These are phyloP conservation scores for Penicillium maclennaniae DNA, from an alignment of 495 filamentous ascomycete species.

Conservation along the genomic window DNA sequence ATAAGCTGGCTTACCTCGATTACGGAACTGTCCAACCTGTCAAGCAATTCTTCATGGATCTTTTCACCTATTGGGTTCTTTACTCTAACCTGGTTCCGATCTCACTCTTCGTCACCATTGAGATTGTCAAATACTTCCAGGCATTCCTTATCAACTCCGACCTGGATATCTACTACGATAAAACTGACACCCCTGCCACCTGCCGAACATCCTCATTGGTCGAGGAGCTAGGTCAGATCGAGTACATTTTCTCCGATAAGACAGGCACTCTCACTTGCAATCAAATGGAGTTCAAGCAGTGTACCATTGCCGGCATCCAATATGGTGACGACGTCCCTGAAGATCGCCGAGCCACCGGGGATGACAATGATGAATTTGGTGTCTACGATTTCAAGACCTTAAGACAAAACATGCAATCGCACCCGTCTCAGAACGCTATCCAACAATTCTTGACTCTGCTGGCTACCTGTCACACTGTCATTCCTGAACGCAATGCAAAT, in stretches of 20 bases:
- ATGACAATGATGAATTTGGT: slow-evolving; percentile 73
- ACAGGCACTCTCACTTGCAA: slow-evolving; percentile 99
- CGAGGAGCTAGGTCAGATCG: slow-evolving; percentile 96
- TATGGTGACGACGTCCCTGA: slow-evolving; percentile 93
- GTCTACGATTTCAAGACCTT: slow-evolving; percentile 85
- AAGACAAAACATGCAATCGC: slow-evolving; percentile 65
- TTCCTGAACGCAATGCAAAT: slow-evolving; percentile 78
- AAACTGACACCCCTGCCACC: slow-evolving; percentile 90
- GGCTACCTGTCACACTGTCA: slow-evolving; percentile 94
- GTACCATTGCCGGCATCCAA: slow-evolving; percentile 86
- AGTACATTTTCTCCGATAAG: slow-evolving; percentile 99
- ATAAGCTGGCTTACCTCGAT: slow-evolving; percentile 66
- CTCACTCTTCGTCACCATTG: slow-evolving; percentile 95
- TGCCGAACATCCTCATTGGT: slow-evolving; percentile 95
- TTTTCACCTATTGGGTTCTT: slow-evolving; percentile 98
- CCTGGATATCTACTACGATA: slow-evolving; percentile 96
- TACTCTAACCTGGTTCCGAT: slow-evolving; percentile 97
- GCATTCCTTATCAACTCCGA: slow-evolving; percentile 97
- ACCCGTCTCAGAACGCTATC: slow-evolving; percentile 66
- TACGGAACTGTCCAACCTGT: slow-evolving; percentile 58
- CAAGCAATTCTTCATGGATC: slow-evolving; percentile 85
- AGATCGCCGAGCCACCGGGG: slow-evolving; percentile 73
- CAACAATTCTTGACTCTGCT: slow-evolving; percentile 88
- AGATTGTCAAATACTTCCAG: slow-evolving; percentile 96
- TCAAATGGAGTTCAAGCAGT: slow-evolving; percentile 98